Conservation (phyloP, 768 basidiomycete genomes). For the Kwoniella bestiolae region DNA sequence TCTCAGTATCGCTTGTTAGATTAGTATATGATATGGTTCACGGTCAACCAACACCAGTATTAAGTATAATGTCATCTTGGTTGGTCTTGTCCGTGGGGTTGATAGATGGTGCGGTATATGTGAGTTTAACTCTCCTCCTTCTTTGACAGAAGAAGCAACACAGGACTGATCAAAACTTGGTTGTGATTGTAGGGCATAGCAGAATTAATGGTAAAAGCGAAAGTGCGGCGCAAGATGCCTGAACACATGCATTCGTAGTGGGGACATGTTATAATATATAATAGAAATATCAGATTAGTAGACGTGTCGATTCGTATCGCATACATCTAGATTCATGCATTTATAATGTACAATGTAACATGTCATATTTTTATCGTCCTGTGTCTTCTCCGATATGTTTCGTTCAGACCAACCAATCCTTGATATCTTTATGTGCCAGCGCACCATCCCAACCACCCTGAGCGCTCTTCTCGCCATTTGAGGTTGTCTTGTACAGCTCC, state of each 20-base stretch:
- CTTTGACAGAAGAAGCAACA: too few relatives aligned
- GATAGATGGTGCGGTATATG: conserved; percentile 53
- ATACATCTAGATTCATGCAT: conserved; percentile 4
- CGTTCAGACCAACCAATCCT: conserved; percentile 40
- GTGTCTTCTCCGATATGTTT: too few relatives aligned
- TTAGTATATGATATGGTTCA: conserved; percentile 54
- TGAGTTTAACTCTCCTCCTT: conserved; percentile 30
- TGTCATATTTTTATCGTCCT: neutral
- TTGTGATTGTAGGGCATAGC: conserved; percentile 42
- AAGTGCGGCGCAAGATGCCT: conserved; percentile 52
- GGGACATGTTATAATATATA: neutral
- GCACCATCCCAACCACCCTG: conserved; percentile 40
- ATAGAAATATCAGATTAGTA: neutral
- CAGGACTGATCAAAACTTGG: neutral
- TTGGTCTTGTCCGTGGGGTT: conserved; percentile 52
- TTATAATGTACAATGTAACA: neutral
- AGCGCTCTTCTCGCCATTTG: conserved; percentile 16
- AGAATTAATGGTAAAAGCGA: conserved; percentile 45
- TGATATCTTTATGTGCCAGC: conserved; percentile 36
- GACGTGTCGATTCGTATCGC: neutral
- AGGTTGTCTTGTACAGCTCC: conserved; percentile 37
- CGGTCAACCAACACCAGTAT: conserved; percentile 26
- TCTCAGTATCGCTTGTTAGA: conserved; percentile 51
- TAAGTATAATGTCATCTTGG: conserved; percentile 49
- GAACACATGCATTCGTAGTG: conserved; percentile 27